Evolutionary conservation across 2,329 filamentous ascomycete genomes (phyloP), one percentile per base, ranked within the genome.

Genomic region (Pseudogymnoascus verrucosus): DNA sequence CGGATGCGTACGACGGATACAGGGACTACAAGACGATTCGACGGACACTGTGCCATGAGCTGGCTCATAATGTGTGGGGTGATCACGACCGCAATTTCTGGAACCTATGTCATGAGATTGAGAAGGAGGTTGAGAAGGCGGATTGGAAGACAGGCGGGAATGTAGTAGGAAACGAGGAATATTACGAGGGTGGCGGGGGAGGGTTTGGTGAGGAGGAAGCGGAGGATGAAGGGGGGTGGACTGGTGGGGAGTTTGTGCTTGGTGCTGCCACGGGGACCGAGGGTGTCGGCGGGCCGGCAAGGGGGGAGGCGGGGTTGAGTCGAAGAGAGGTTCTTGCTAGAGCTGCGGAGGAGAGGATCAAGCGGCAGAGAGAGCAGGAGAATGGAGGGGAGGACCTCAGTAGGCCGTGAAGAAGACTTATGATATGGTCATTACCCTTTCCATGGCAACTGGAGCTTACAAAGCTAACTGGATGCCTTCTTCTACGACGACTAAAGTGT

Each of bases 1-100:
- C 95, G 1, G 95, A 99, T 76, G 90, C 90, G 2, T 91, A 95
- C 73, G 92, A 96, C 74, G 95, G 95, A 0, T 98, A 96, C 72
- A 80, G 95, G 39, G 91, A 97, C 73, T 99, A 98, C 77, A 88
- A 89, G 70, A 93, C 89, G 0, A 96, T 99, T 60, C 84, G 95
- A 61, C 90, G 90, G 69, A 98, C 95, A 54, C 80, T 99, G 11
- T 98, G 93, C 73, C 95, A 99, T 77, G 95, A 99, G 78, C 80
- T 99, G 16, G 89, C 93, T 68, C 95, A 99, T 76, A 97, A 96
- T 70, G 90, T 96, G 8, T 88, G 89, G 76, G 82, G 89, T 0
- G 85, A 89, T 0, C 95, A 99, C 74, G 92, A 98, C 75, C 80
- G 85, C 16, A 78, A 89, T 57, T 99, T 99, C 72, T 98, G 95